These are phyloP conservation scores for Exophiala lecanii-corni DNA, from an alignment of 2,329 filamentous ascomycete genomes.

Conservation along the genomic window DNA sequence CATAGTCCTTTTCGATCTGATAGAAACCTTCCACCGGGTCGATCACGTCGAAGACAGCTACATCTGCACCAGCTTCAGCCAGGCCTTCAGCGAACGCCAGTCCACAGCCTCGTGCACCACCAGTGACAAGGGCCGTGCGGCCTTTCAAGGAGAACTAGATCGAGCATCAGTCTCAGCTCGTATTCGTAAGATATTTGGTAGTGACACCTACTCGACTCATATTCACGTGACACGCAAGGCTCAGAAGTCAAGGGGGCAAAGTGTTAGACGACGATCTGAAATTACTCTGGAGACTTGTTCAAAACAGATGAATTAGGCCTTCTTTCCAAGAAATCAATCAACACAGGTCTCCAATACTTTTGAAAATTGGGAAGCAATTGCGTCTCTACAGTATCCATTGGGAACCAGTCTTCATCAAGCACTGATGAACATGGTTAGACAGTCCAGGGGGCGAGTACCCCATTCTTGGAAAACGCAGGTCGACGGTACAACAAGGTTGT, in stretches of 20 bases:
- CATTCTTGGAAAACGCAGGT: no score
- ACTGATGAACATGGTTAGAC: no score
- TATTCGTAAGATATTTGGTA: not conserved
- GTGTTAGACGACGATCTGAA: no score
- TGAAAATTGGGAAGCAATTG: no score
- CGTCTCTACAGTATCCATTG: no score
- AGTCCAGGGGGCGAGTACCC: no score
- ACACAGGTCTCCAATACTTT: no score
- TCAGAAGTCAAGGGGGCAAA: not conserved
- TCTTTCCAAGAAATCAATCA: no score
- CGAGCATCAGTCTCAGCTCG: not conserved
- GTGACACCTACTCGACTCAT: constrained; percentile 12
- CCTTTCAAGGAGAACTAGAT: constrained; percentile 47
- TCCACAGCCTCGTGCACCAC: constrained; percentile 45
- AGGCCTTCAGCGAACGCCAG: constrained; percentile 43
- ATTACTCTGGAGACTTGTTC: no score
- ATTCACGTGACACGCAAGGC: constrained; percentile 8
- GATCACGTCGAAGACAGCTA: constrained; percentile 46
- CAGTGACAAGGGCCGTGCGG: constrained; percentile 44
- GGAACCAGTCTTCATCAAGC: no score
- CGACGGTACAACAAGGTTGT: no score
- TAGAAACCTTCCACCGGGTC: constrained; percentile 37
- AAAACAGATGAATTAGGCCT: no score
- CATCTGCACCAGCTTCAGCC: constrained; percentile 43
- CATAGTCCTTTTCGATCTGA: constrained; percentile 38